Percentiles rank a stretch among this genome's conserved stretches.
phyloP scores from a whole-genome alignment of 306 rosid genomes.

The Vicia faba region DNA sequence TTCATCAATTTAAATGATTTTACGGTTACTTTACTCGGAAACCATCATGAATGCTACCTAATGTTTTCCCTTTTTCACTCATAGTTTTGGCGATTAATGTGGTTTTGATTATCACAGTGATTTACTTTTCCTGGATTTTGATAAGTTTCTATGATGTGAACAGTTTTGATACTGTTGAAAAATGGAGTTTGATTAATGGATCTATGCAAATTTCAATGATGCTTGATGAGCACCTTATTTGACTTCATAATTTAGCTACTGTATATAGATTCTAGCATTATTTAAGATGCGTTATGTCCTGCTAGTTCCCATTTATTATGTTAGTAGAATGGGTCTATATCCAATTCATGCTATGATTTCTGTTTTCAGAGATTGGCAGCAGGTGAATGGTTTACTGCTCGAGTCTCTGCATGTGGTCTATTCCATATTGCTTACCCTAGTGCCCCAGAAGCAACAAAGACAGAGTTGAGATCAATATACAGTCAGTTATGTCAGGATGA shows the following conservation, averaged over 20 bases:
- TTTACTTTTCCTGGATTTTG: no score
- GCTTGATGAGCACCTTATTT: background rate
- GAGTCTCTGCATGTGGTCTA: slow-evolving; percentile 95
- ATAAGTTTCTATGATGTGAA: no score
- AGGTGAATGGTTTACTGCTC: slow-evolving; percentile 99
- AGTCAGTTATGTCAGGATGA: slow-evolving; percentile 97
- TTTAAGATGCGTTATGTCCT: slow-evolving; percentile 14
- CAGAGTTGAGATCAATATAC: slow-evolving; percentile 82
- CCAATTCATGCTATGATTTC: slow-evolving; percentile 11
- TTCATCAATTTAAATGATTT: slow-evolving; percentile 13
- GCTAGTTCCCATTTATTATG: slow-evolving; percentile 17
- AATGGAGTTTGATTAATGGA: no score
- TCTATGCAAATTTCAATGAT: background rate
- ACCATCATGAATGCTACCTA: slow-evolving; percentile 27
- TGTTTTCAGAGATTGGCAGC: slow-evolving; percentile 86
- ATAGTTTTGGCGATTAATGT: slow-evolving; percentile 31
- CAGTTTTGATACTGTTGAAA: no score
- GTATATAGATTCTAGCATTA: slow-evolving; percentile 5
- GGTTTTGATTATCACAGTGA: no score
- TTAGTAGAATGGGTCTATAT: slow-evolving; percentile 13
- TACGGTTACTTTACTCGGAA: slow-evolving; percentile 2
- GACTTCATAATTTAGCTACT: slow-evolving; percentile 17
- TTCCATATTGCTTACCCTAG: slow-evolving; percentile 92
- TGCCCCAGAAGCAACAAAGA: slow-evolving; percentile 76
- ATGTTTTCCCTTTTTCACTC: background rate